Evolutionary conservation across 2,329 filamentous ascomycete species (phyloP), one percentile per base, ranked within the genome.

Genomic region (Trichoderma atroviride): DNA sequence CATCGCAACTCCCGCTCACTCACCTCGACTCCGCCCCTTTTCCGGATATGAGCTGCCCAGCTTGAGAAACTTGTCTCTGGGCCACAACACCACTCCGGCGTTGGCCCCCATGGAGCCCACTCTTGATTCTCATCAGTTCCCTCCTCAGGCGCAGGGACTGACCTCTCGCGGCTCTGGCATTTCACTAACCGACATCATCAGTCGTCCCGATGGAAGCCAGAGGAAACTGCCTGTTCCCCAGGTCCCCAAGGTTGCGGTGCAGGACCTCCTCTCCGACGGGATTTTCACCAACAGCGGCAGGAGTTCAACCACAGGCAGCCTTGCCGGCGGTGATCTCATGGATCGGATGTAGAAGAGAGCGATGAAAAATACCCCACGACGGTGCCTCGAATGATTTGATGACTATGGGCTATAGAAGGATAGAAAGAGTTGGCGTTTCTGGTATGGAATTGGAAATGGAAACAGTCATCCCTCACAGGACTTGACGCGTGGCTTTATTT

Each of bases 1-100:
- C n/a, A 89, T 98, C 68, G 95, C 94, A 33, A 99, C 95, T 5
- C 95, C 95, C 5, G 95, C 94, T 55, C 96, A 98, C 81, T 97
- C 94, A 22, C 96, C 96, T 63, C 92, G 96, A 55, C 86, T 99
- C 74, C 88, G 94, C 71, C 93, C 95, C 3, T 91, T 92, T 76
- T 88, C 91, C 73, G 86, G 95, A 67, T 82, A 84, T 75, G 94
- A 97, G 79, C 85, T 98, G 67, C 95, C 96, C 37, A 93, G 92
- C 55, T 89, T 99, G 75, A 91, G 96, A 69, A 87, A 86, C 73
- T 79, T 89, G 68, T 85, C 85, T 33, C 78, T 88, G 67, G 78
- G 84, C 58, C 84, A 87, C 72, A 81, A 84, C 75, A 83, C 82
- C 27, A 86, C 85, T 19, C 87, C 87, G 2, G 86, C 86, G 10